A percentile compares a stretch with the other conserved stretches of the same genome.
phyloP scores from a whole-genome alignment of 306 rosid genomes.

The Fragaria nilgerrensis region DNA sequence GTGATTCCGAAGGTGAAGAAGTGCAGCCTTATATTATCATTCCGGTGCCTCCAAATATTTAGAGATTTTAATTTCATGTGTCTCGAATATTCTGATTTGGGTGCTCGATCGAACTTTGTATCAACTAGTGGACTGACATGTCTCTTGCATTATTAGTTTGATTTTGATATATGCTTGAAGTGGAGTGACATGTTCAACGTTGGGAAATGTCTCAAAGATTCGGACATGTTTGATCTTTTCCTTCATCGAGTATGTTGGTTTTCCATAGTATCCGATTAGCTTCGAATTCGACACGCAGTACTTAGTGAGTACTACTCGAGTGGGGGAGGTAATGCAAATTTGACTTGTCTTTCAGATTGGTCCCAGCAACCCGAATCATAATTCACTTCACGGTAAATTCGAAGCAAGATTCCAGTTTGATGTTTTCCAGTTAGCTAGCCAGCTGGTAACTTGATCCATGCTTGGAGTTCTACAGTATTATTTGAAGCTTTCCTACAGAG shows the following conservation, averaged over 20 bases:
- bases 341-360: conserved; percentile 8
- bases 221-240: conserved; percentile 44
- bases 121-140: not conserved
- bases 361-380: not conserved
- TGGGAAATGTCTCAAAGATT: conserved; percentile 36
- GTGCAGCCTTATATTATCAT: conserved; percentile 31
- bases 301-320: not conserved
- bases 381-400: not conserved
- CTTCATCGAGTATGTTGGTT: conserved; percentile 13
- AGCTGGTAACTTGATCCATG: not conserved
- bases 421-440: not conserved
- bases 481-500: not conserved
- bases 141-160: not conserved
- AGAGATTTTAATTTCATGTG: not conserved
- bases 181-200: not conserved
- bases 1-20: conserved; percentile 21
- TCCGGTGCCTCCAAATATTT: conserved; percentile 18
- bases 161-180: not conserved
- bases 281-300: conserved; percentile 13
- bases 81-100: not conserved
- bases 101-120: not conserved
- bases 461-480: too few species aligned
- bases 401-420: not conserved
- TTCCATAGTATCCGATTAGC: not conserved
- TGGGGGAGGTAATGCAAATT: not conserved